Evolutionary conservation across 2,329 filamentous ascomycete genomes (phyloP), one percentile per base, ranked within the genome.

Genomic region (Pseudogymnoascus verrucosus): DNA sequence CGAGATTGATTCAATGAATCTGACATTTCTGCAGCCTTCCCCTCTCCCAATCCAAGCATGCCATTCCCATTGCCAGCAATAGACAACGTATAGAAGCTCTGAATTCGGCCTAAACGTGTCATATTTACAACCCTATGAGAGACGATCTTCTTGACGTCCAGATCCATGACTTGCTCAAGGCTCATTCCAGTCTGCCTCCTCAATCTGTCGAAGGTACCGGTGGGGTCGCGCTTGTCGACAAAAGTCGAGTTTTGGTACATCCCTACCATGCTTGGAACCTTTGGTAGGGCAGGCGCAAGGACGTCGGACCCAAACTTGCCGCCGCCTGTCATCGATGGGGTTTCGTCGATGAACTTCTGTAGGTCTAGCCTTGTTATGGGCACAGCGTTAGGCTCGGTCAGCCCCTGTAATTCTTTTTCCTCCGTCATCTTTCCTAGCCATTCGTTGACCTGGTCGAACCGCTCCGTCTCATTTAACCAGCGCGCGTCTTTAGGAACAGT

Each of bases 71-170:
- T 96, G 62, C 95, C 95, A 5, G 92, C 93, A 69, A 97, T 87
- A 42, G 87, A 87, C 66, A 98, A 78, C 70, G 86, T 82, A 71
- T 93, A 96, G 42, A 82, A 71, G 75, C 88, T 90, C 69, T 83
- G 82, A 65, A 99, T 88, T 82, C 98, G 99, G 74, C 95, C 95
- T 77, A 99, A 86, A 79, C 93, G 90, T 21, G 95, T 98, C 82
- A 98, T 93, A 78, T 99, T 98, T 68, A 85, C 81, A 65, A 99
- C 95, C 42, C 78, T 77, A 72, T 93, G 90, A 4, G 74, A 73
- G 57, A 96, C 89, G 57, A 99, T 78, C 59, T 83, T 80, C 82
- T 96, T 96, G 67, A 84, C 78, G 64, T 84, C 80, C 65, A 96
- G 73, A 4, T 72, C 68, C 57, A 81, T 67, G 68, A 88, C 81